Evolutionary conservation across 2,329 filamentous ascomycete genomes (phyloP).

Genomic region (Eurotiales sp.): DNA sequence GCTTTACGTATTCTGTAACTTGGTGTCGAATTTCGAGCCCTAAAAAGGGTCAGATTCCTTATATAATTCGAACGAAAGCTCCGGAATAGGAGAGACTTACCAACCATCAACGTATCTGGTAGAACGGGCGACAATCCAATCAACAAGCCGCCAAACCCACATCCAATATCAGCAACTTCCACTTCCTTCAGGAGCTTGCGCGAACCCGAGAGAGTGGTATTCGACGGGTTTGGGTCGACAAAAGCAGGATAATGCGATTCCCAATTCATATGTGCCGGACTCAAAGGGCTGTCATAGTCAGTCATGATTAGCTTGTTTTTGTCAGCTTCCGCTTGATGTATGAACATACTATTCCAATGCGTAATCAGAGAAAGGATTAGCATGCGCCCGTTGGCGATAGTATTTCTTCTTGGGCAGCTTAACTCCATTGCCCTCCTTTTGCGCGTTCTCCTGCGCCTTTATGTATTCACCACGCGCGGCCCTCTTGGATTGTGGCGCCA

Average conservation of each 20-base stretch:
- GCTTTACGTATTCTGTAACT: conserved; percentile 86
- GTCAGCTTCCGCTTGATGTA: too few species aligned
- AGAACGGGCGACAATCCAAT: conserved; percentile 79
- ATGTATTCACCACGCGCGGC: conserved; percentile 56
- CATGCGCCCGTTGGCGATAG: conserved; percentile 93
- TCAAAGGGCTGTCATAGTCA: conserved; percentile 61
- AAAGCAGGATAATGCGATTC: conserved; percentile 75
- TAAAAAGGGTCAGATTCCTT: conserved; percentile 34
- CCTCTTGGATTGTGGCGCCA: conserved; percentile 57
- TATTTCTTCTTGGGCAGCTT: conserved; percentile 89
- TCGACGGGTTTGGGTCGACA: conserved; percentile 40
- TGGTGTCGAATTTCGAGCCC: conserved; percentile 90
- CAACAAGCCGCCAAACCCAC: conserved; percentile 87
- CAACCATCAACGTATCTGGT: conserved; percentile 78
- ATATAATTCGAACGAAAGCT: too few species aligned
- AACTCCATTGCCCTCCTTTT: conserved; percentile 33
- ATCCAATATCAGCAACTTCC: conserved; percentile 94
- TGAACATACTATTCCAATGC: conserved; percentile 72
- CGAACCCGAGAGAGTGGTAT: conserved; percentile 29
- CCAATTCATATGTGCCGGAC: conserved; percentile 88
- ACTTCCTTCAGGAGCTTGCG: conserved; percentile 62
- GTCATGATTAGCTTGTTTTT: too few species aligned
- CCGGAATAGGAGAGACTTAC: conserved; percentile 44
- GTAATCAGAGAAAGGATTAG: conserved; percentile 97
- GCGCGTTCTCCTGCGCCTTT: conserved; percentile 41